Base-by-base conservation (phyloP, 352 stramenopile genomes). In the Phytopythium mirpurense region DNA sequence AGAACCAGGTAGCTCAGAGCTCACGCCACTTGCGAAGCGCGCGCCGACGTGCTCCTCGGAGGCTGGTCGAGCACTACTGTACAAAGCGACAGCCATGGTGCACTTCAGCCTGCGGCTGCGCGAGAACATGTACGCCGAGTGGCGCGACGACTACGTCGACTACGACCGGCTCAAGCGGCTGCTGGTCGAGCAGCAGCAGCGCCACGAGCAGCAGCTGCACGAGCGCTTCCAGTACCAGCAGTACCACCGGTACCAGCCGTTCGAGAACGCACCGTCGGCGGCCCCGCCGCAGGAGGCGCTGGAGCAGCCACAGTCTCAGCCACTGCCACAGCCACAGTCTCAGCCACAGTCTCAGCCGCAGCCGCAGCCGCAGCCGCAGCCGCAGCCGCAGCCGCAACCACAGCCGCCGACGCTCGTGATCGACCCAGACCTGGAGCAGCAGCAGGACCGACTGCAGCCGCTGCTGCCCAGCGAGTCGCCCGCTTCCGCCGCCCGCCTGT, bases 51-150 rank as follows among this genome's bases (percentile, higher is more conserved):
- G 29, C 29, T 9, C 5, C 29, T 9, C 29, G 29, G n/a, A n/a
- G n/a, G n/a, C n/a, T n/a, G n/a, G n/a, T n/a, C n/a, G n/a, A n/a
- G n/a, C n/a, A n/a, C n/a, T n/a, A n/a, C n/a, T n/a, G n/a, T n/a
- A n/a, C n/a, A n/a, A n/a, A 27, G 21, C 41, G 43, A 37, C 29
- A 2, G 15, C 48, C 32, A 93, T 93, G 82, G 82, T 92, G 63
- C 67, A 88, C 60, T 93, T 93, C 59, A 74, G 78, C 51, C 59
- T 80, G 57, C 77, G 82, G 27, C 60, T 93, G 56, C 82, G 78
- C 38, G 79, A 89, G 52, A 97, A 97, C 61, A 76, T 68, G 27
- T 90, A 90, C 57, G 72, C 79, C 12, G 86, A 96, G 68, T 97
- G 90, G 90, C 66, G 74, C 31, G 59, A 83, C 47, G 75, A 95